Percentiles rank a stretch among this genome's conserved stretches.
These are phyloP conservation scores for Metarhizium rileyi DNA, from an alignment of 2,329 filamentous ascomycete genomes.

Conservation along the genomic window DNA sequence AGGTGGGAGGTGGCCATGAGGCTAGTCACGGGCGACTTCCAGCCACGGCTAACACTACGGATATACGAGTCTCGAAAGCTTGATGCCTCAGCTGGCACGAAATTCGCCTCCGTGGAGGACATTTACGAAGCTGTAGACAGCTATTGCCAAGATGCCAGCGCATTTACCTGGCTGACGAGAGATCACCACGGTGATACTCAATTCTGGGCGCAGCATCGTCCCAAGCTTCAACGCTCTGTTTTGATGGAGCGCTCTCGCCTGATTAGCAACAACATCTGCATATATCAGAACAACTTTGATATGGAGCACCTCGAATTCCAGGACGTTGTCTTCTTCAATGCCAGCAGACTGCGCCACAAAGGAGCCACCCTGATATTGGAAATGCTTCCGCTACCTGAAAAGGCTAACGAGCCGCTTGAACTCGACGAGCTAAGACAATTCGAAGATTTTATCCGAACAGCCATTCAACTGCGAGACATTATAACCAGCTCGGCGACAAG, in stretches of 20 bases:
- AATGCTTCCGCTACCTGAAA: not conserved
- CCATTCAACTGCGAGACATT: not conserved
- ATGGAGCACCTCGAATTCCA: not conserved
- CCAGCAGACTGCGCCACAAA: not conserved
- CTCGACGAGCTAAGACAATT: not conserved
- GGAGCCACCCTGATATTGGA: not conserved
- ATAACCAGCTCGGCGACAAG: not conserved
- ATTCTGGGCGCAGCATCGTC: constrained; percentile 9
- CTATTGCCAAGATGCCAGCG: constrained; percentile 15
- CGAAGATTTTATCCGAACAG: not conserved
- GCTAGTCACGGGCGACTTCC: constrained; percentile 11
- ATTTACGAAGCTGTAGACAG: constrained; percentile 12
- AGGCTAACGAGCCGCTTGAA: not conserved
- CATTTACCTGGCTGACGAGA: constrained; percentile 11
- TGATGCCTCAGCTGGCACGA: constrained; percentile 5
- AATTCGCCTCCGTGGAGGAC: constrained; percentile 10
- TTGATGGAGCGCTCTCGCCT: not conserved
- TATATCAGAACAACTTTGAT: not conserved
- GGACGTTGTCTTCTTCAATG: not conserved
- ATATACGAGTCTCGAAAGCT: constrained; percentile 10
- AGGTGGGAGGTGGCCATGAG: constrained; percentile 14
- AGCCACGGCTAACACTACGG: constrained; percentile 12
- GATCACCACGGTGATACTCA: constrained; percentile 8
- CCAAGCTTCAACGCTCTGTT: constrained; percentile 12
- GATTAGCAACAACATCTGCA: not conserved